phyloP scores from a whole-genome alignment of 331 rosid species.

The Erythrophleum ivorense region DNA sequence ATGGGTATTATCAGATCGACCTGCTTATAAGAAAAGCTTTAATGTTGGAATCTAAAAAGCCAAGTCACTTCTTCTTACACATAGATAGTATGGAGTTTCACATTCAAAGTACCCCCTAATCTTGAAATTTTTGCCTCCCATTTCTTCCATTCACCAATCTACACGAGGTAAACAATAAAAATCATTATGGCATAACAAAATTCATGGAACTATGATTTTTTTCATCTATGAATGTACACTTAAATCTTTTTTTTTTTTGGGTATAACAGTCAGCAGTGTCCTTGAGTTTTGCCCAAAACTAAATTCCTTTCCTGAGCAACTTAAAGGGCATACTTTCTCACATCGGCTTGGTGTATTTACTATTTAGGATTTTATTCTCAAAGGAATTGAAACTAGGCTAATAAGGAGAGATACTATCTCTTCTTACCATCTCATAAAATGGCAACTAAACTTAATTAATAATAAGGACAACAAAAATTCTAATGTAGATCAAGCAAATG shows the following conservation, averaged over 20 bases:
- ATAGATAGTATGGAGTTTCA: constrained; percentile 28
- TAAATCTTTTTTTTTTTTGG: background rate
- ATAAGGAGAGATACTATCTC: background rate
- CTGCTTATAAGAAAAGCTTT: constrained; percentile 35
- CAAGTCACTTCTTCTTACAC: constrained; percentile 16
- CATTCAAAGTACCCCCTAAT: constrained; percentile 43
- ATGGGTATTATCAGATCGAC: background rate
- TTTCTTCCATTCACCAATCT: constrained; percentile 73
- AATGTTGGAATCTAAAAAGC: background rate
- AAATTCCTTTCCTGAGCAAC: background rate
- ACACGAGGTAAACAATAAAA: constrained; percentile 33
- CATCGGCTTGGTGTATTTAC: too few relatives aligned
- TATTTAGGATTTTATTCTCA: background rate
- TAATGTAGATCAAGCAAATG: background rate
- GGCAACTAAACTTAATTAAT: background rate
- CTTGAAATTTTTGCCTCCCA: constrained; percentile 56
- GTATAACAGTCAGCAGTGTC: background rate
- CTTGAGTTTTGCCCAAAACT: background rate
- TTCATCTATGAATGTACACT: background rate
- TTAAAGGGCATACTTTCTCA: background rate
- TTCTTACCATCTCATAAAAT: background rate
- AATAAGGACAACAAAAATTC: background rate
- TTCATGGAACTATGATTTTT: background rate
- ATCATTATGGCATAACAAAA: background rate
- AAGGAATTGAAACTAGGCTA: background rate